Evolutionary conservation across 768 basidiomycete species (phyloP), one percentile per base, ranked within the genome.

Genomic region (Lentinula detonsa): DNA sequence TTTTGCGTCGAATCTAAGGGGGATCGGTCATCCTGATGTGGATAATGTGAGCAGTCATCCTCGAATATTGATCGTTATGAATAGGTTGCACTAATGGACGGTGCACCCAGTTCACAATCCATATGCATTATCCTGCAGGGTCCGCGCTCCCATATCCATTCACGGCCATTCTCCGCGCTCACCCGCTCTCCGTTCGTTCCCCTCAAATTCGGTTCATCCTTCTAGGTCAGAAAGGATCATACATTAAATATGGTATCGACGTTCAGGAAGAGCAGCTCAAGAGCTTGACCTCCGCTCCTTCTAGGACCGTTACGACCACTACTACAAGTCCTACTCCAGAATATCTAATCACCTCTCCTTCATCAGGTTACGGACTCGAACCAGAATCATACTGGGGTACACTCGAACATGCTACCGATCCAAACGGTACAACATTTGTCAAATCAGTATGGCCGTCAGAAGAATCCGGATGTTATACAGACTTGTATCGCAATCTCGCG

Each of bases 261-360:
- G 74, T 84, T 2, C 92, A 95, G 69, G 93, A 94, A 73, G 84
- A 85, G 56, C 86, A 90, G 64, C 80, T 93, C 54, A 86, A 85
- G 39, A 67, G 77, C 70, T 10, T 82, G 86, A 40, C 40, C 54
- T 67, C 79, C 5, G 70, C 74, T 5, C 82, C 84, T 28, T 69
- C 66, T 15, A 75, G 71, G 10, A 82, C 84, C 40, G 68, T 81
- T 63, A 13, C 21, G 6, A 13, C 31, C 49, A 5, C 10, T 18
- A 82, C 87, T 54, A 67, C 79, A 8, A 71, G 74, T 4, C 82
- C 84, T 28, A 70, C 67, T 15, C 75, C 71, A 10, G 83, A 84
- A 43, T 68, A 81, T 63, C 34, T 28, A 4, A 56, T 37, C 21
- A 56, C 39, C 40, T 31, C 37, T 4, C 9, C 21, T 18, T 75